These are phyloP conservation scores for Hysterium pulicare DNA, from an alignment of 2,329 filamentous ascomycete genomes.

Conservation along the genomic window DNA sequence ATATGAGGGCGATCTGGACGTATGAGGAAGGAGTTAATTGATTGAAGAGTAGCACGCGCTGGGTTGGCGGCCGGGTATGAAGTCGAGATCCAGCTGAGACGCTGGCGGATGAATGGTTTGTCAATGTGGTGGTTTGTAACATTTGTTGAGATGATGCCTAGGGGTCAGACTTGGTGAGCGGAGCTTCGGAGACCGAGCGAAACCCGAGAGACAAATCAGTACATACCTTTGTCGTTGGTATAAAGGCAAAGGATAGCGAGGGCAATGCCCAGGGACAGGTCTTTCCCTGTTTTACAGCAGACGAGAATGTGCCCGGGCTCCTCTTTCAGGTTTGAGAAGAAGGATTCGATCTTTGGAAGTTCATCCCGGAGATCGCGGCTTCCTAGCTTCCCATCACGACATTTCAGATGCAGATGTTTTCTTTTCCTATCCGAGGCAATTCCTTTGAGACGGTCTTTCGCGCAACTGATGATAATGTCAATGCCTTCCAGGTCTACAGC, in stretches of 20 bases:
- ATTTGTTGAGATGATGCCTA: constrained; percentile 9
- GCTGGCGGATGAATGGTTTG: constrained; percentile 73
- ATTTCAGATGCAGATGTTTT: constrained; percentile 53
- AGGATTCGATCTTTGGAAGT: constrained; percentile 39
- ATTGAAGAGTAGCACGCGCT: constrained; percentile 79
- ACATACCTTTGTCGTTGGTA: constrained; percentile 61
- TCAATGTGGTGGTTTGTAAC: constrained; percentile 45
- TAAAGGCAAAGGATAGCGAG: constrained; percentile 74
- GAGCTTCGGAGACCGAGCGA: constrained; percentile 1
- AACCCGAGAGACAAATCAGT: no score
- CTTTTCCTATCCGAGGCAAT: neutral
- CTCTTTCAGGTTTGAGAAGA: constrained; percentile 19
- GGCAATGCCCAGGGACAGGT: constrained; percentile 74
- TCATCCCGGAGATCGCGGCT: constrained; percentile 71
- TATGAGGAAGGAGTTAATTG: constrained; percentile 89
- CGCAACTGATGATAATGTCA: constrained; percentile 43
- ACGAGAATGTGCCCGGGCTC: constrained; percentile 40
- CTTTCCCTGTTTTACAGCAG: constrained; percentile 72
- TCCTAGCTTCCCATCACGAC: constrained; percentile 68
- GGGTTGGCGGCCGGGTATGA: constrained; percentile 78
- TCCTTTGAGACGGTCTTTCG: constrained; percentile 37
- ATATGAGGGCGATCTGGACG: constrained; percentile 17
- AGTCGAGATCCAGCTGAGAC: constrained; percentile 78
- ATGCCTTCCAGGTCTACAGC: constrained; percentile 36
- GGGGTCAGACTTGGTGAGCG: neutral